These are phyloP conservation scores for Diaporthe australafricana DNA, from an alignment of 2,329 filamentous ascomycete species.

Conservation along the genomic window DNA sequence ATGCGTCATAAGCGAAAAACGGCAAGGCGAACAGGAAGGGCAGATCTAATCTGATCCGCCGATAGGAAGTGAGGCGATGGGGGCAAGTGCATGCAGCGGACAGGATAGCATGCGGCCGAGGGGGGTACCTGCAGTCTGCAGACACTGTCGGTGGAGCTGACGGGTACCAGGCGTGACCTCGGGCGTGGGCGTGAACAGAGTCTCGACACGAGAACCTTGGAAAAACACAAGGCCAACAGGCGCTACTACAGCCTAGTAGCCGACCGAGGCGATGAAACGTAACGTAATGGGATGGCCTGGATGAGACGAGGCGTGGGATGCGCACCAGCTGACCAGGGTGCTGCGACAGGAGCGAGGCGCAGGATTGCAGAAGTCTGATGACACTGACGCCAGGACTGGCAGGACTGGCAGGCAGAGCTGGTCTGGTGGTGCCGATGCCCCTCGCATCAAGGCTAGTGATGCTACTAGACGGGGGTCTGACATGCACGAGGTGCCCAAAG, in stretches of 20 bases:
- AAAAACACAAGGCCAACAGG: background rate
- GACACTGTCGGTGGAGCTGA: conserved; percentile 14
- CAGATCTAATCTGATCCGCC: conserved; percentile 37
- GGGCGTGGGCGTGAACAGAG: background rate
- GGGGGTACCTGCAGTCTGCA: conserved; percentile 29
- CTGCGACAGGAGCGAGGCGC: conserved; percentile 28
- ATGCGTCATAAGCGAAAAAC: conserved; percentile 32
- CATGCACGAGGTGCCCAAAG: conserved; percentile 10
- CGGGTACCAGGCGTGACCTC: conserved; percentile 6
- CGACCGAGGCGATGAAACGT: conserved; percentile 22
- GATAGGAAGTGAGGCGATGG: conserved; percentile 24
- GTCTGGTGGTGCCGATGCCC: conserved; percentile 17
- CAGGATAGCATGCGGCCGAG: conserved; percentile 14
- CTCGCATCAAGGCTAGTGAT: conserved; percentile 27
- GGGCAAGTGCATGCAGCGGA: conserved; percentile 29
- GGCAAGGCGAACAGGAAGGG: conserved; percentile 14
- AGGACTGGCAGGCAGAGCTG: conserved; percentile 10
- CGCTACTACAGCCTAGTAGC: conserved; percentile 10
- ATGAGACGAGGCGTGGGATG: conserved; percentile 20
- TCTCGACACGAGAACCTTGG: conserved; percentile 9
- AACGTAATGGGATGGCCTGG: conserved; percentile 23
- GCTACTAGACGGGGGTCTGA: conserved; percentile 14
- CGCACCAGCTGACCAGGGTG: conserved; percentile 22
- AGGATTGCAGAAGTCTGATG: conserved; percentile 26
- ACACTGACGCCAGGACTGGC: conserved; percentile 11